Conservation (phyloP, 768 basidiomycete species). For the Hebeloma cylindrosporum region DNA sequence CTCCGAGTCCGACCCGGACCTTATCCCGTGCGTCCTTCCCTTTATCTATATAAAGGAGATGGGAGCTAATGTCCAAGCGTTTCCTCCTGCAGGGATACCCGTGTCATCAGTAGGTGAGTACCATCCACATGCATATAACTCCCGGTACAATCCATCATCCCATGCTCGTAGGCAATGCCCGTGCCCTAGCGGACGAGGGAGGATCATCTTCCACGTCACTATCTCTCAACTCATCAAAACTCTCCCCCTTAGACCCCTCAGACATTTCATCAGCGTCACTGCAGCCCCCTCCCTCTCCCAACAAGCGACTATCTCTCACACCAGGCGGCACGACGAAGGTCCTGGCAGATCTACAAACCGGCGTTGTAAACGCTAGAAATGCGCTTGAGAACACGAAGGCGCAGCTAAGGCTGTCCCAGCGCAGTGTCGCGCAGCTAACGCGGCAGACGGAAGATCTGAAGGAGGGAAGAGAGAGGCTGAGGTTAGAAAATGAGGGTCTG, state of each 20-base stretch:
- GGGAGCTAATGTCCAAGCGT: slow-evolving; percentile 8
- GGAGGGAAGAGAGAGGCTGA: slow-evolving; percentile 77
- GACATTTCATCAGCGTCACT: slow-evolving; percentile 38
- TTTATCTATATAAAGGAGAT: slow-evolving; percentile 6
- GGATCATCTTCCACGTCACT: slow-evolving; percentile 37
- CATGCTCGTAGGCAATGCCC: slow-evolving; percentile 68
- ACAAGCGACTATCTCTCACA: slow-evolving; percentile 57
- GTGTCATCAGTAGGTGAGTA: slow-evolving; percentile 74
- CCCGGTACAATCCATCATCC: slow-evolving; percentile 20
- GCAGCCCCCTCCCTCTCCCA: slow-evolving; percentile 53
- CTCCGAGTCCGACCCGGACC: slow-evolving; percentile 73
- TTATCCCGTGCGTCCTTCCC: slow-evolving; percentile 65
- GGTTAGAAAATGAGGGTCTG: slow-evolving; percentile 84
- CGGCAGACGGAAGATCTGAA: slow-evolving; percentile 87
- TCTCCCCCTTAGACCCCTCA: slow-evolving; percentile 38
- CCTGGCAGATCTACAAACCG: slow-evolving; percentile 82
- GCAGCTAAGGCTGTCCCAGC: slow-evolving; percentile 78
- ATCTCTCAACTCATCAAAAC: slow-evolving; percentile 26
- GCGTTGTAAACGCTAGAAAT: slow-evolving; percentile 73
- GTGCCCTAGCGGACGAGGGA: slow-evolving; percentile 76
- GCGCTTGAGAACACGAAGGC: slow-evolving; percentile 86
- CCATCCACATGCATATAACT: slow-evolving; percentile 7
- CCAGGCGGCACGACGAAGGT: slow-evolving; percentile 87
- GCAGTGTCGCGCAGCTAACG: slow-evolving; percentile 81
- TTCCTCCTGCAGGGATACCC: slow-evolving; percentile 60